Evolutionary conservation across 495 filamentous ascomycete genomes (phyloP).

Genomic region (Sphaerosporella brunnea): DNA sequence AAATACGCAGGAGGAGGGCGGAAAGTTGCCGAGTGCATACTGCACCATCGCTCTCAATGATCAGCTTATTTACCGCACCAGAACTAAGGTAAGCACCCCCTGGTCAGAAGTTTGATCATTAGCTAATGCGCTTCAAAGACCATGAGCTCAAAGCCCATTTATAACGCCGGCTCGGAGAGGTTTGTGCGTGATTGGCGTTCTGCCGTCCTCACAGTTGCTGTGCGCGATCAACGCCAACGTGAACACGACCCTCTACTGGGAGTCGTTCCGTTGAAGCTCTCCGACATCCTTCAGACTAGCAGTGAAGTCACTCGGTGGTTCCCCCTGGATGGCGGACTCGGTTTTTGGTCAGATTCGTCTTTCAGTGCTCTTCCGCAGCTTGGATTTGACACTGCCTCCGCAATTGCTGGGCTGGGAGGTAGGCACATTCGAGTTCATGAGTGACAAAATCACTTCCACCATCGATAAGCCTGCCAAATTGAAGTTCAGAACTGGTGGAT

Average conservation of each 20-base stretch:
- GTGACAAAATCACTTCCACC: slow-evolving; percentile 6
- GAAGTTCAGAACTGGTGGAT: slow-evolving; percentile 68
- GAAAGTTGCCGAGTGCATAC: slow-evolving; percentile 67
- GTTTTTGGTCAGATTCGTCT: slow-evolving; percentile 84
- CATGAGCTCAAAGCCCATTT: slow-evolving; percentile 83
- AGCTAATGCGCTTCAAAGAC: too few species aligned
- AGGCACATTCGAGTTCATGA: slow-evolving; percentile 74
- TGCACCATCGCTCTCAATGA: slow-evolving; percentile 85
- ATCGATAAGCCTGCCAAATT: slow-evolving; percentile 48
- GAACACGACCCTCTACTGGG: slow-evolving; percentile 91
- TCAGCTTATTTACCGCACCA: slow-evolving; percentile 73
- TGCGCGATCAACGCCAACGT: slow-evolving; percentile 70
- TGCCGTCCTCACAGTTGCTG: slow-evolving; percentile 65
- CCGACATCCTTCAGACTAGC: slow-evolving; percentile 66
- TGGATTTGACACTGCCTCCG: slow-evolving; percentile 67
- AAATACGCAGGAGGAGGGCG: slow-evolving; percentile 58
- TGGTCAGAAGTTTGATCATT: too few species aligned
- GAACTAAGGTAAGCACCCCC: too few species aligned
- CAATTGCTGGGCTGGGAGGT: slow-evolving; percentile 79
- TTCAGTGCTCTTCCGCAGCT: slow-evolving; percentile 66
- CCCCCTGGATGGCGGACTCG: slow-evolving; percentile 42
- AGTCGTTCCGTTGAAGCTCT: slow-evolving; percentile 70
- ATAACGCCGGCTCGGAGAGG: slow-evolving; percentile 85
- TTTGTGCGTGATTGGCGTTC: slow-evolving; percentile 93
- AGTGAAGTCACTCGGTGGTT: slow-evolving; percentile 55